Evolutionary conservation across 2,329 filamentous ascomycete species (phyloP).

Genomic region (Paradendryphiella salina): DNA sequence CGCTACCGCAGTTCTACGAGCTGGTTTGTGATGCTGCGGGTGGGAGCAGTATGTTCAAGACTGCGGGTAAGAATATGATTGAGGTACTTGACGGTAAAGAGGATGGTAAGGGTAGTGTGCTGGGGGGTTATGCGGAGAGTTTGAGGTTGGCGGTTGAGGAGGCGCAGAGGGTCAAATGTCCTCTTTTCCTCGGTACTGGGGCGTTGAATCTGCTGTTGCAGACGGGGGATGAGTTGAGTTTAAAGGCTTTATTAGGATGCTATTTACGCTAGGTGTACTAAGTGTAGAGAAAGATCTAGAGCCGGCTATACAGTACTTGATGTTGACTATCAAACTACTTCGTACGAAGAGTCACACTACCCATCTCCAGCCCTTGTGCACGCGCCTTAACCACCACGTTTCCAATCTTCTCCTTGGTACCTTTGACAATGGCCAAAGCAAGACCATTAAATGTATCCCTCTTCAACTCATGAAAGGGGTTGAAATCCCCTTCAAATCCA

Average conservation of each 20-base stretch:
- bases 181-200: conserved; percentile 39
- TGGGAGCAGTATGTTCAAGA: conserved; percentile 43
- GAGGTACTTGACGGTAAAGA: conserved; percentile 37
- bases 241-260: conserved; percentile 28
- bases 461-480: too few relatives aligned
- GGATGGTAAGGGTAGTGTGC: conserved; percentile 18
- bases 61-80: conserved; percentile 40
- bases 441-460: too few relatives aligned
- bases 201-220: conserved; percentile 40
- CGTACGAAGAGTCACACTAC: too few relatives aligned
- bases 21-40: conserved; percentile 45
- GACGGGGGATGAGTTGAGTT: conserved; percentile 27
- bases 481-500: too few relatives aligned
- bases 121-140: conserved; percentile 27
- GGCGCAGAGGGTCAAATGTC: conserved; percentile 43
- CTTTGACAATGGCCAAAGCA: too few relatives aligned
- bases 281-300: background rate
- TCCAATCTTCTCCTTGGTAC: too few relatives aligned
- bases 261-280: conserved; percentile 24
- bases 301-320: too few relatives aligned
- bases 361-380: too few relatives aligned
- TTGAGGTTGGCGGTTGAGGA: conserved; percentile 38
- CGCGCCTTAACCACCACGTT: too few relatives aligned
- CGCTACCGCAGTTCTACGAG: conserved; percentile 43
- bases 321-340: too few relatives aligned